These are phyloP conservation scores for Phytopythium delawarense DNA, from an alignment of 352 stramenopile species.

Conservation along the genomic window DNA sequence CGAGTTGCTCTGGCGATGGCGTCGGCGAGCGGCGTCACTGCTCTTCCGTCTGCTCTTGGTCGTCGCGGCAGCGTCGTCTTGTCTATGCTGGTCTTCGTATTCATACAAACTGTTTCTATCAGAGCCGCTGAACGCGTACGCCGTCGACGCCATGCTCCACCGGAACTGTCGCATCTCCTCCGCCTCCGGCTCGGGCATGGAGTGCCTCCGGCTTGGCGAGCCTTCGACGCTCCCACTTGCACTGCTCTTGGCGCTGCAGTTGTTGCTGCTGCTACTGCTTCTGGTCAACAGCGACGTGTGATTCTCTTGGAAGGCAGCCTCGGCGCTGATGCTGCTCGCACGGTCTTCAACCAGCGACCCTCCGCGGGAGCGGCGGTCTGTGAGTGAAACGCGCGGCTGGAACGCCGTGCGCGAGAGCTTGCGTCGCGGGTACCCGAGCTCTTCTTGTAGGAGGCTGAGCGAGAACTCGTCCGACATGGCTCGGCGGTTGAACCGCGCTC, in stretches of 20 bases:
- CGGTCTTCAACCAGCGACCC: conserved; percentile 32
- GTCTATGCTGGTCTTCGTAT: conserved; percentile 5
- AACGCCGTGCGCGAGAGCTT: conserved; percentile 15
- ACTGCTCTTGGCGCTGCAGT: conserved; percentile 18
- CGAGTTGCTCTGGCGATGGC: not conserved
- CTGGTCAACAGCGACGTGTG: conserved; percentile 12
- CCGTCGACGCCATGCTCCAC: conserved; percentile 4
- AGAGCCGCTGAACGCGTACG: not conserved
- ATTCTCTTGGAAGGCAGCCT: not conserved
- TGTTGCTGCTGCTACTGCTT: conserved; percentile 19
- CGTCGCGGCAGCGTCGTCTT: not conserved
- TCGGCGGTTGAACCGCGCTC: conserved; percentile 25
- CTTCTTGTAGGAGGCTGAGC: conserved; percentile 62
- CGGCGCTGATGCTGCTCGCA: not conserved
- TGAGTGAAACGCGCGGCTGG: not conserved
- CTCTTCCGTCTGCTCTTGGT: not conserved
- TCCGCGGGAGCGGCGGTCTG: conserved; percentile 26
- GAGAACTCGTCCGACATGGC: conserved; percentile 55
- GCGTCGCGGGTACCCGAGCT: conserved; percentile 65
- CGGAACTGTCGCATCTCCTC: conserved; percentile 19
- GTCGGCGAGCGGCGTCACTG: not conserved
- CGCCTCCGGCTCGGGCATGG: conserved; percentile 22
- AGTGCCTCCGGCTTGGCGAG: conserved; percentile 14
- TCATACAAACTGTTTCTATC: conserved; percentile 8
- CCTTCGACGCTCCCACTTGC: conserved; percentile 18